Base-by-base conservation (phyloP, 2,329 filamentous ascomycete species). In the Fusarium marasasianum region DNA sequence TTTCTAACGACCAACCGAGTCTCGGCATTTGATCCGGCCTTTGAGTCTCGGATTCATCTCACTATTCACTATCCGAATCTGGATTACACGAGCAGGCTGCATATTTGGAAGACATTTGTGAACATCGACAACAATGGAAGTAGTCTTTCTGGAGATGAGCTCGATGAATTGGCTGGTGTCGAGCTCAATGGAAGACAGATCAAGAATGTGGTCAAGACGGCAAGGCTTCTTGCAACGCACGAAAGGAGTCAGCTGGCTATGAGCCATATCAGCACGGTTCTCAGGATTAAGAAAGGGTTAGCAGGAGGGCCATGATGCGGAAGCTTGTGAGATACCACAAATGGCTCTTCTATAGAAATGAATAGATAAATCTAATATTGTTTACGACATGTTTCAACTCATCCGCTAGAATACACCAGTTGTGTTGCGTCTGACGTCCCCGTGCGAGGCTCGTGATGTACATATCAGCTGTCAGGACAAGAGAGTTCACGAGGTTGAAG, bases 151-250 rank as follows among this genome's bases (percentile, higher is more conserved):
- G 24, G 55, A 14, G 55, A 37, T 37, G 60, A 70, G 8, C 15
- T 71, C 3, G 45, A 20, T 6, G 37, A 63, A 18, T n/a, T 72
- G 5, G 63, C 59, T 1, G 15, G 29, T 13, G 41, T 54, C 20
- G 59, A 61, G 6, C 63, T 69, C 12, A 72, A 72, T n/a, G 63
- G 70, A 18, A 61, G 63, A 14, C 55, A 72, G 45, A 72, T 72
- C 22, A 58, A 72, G 45, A 72, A 72, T 14, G 45, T 69, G 13
- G 40, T 65, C 17, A 72, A 69, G 41, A 72, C 59, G 8, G 68
- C 58, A 10, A 48, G 67, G 6, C 37, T 71, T 7, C 29, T 72
- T 5, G 62, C 56, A 14, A 24, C 47, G 4, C 60, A 59, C 2
- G 56, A 72, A 22, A n/a, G n/a, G 18, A 40, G 22, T 11, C 4